These are phyloP conservation scores for Chrysoporthe deuterocubensis DNA, from an alignment of 2,329 filamentous ascomycete genomes.

Conservation along the genomic window DNA sequence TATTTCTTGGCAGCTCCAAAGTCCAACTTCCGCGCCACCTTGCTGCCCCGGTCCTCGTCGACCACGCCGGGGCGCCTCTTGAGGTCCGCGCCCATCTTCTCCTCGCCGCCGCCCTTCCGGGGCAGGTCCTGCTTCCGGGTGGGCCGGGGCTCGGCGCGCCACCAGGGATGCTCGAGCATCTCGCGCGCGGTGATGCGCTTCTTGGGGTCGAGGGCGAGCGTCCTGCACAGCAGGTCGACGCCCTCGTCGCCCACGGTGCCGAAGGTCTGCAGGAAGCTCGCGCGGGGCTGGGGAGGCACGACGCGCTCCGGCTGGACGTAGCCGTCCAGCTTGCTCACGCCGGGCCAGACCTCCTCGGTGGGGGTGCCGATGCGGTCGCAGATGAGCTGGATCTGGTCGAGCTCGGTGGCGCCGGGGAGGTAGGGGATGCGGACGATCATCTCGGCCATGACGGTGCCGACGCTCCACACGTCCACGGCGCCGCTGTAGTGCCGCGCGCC, in stretches of 20 bases:
- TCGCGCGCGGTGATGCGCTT: slow-evolving; percentile 78
- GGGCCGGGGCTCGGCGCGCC: slow-evolving; percentile 80
- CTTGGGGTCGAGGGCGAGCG: slow-evolving; percentile 83
- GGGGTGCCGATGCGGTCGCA: slow-evolving; percentile 86
- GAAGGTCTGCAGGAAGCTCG: slow-evolving; percentile 78
- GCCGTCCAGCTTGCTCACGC: slow-evolving; percentile 77
- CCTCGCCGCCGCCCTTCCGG: slow-evolving; percentile 69
- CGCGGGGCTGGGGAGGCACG: slow-evolving; percentile 65
- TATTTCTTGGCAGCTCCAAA: slow-evolving; percentile 60
- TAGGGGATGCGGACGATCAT: slow-evolving; percentile 82
- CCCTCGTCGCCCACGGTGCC: slow-evolving; percentile 80
- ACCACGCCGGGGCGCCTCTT: slow-evolving; percentile 75
- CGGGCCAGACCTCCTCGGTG: slow-evolving; percentile 93
- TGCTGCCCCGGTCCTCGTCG: slow-evolving; percentile 70
- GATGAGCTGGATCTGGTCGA: slow-evolving; percentile 85
- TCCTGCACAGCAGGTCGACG: slow-evolving; percentile 85
- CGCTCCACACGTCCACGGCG: slow-evolving; percentile 91
- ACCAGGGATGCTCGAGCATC: slow-evolving; percentile 84
- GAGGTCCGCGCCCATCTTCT: slow-evolving; percentile 81
- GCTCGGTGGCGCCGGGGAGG: slow-evolving; percentile 80
- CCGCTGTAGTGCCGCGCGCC: slow-evolving; percentile 88
- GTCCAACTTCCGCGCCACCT: slow-evolving; percentile 82
- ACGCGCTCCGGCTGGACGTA: slow-evolving; percentile 70
- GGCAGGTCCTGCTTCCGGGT: slow-evolving; percentile 83
- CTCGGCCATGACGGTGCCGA: slow-evolving; percentile 92